These are phyloP conservation scores for Kodamaea anthophila DNA, from an alignment of 1,139 yeast species.

Conservation along the genomic window DNA sequence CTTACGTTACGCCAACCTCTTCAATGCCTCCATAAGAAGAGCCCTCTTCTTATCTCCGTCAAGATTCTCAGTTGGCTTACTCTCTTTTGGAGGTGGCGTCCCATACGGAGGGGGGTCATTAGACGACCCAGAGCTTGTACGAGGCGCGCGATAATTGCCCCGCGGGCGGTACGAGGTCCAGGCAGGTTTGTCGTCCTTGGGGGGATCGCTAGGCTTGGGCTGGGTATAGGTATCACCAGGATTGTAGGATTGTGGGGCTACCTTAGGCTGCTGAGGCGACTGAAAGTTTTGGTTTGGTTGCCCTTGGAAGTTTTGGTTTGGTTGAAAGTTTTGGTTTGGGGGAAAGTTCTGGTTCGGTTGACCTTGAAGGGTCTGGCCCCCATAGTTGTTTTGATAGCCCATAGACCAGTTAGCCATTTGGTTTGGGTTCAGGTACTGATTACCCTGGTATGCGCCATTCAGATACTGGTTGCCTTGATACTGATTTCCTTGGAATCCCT, in stretches of 20 bases:
- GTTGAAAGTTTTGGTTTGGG: background rate
- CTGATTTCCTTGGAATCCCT: background rate
- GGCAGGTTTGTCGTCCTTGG: background rate
- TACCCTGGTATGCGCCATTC: background rate
- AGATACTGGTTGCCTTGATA: constrained; percentile 1
- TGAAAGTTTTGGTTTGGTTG: constrained; percentile 2
- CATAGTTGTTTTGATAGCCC: background rate
- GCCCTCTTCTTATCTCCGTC: constrained; percentile 11
- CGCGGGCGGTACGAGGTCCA: constrained; percentile 1
- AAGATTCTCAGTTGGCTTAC: constrained; percentile 7
- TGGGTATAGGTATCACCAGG: no score
- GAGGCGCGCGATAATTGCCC: constrained; percentile 2
- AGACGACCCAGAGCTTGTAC: no score
- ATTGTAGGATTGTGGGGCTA: no score
- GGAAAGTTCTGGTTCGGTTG: constrained; percentile 2
- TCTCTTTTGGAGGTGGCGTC: constrained; percentile 4
- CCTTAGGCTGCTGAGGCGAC: background rate
- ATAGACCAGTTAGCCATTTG: background rate
- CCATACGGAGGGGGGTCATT: constrained; percentile 5
- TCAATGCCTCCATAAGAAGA: constrained; percentile 34
- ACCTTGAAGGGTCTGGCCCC: background rate
- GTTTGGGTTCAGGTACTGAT: background rate
- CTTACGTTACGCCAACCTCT: constrained; percentile 21
- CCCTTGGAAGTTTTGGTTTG: background rate
- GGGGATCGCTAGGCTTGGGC: no score